phyloP scores from a whole-genome alignment of 257 asterid genomes.

The Linaria vulgaris region DNA sequence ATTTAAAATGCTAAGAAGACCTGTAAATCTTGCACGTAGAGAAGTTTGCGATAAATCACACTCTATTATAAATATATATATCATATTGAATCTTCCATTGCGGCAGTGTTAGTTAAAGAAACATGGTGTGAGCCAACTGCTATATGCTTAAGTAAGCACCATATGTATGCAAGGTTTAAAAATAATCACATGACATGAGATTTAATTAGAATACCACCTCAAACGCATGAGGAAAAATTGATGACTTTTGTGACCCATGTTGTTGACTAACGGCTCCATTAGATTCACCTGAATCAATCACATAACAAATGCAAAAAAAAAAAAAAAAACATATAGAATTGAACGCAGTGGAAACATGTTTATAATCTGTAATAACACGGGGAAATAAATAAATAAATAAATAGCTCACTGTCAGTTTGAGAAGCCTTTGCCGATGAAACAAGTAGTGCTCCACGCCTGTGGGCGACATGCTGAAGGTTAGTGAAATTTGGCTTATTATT shows the following conservation, averaged over 20 bases:
- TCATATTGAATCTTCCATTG: too few species aligned
- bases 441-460: conserved; percentile 32
- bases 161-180: background rate
- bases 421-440: conserved; percentile 52
- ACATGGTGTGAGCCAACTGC: too few species aligned
- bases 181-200: conserved; percentile 7
- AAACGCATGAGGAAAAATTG: conserved; percentile 45
- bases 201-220: conserved; percentile 45
- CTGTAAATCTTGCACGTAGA: background rate
- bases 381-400: too few species aligned
- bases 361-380: too few species aligned
- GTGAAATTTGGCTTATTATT: too few species aligned
- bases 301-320: too few species aligned
- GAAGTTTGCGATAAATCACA: background rate
- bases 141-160: too few species aligned
- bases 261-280: conserved; percentile 48
- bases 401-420: conserved; percentile 53
- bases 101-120: too few species aligned
- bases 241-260: conserved; percentile 35
- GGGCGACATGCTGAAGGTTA: too few species aligned
- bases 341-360: background rate
- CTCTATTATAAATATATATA: background rate
- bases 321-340: conserved; percentile 6
- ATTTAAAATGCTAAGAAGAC: background rate
- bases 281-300: conserved; percentile 37